phyloP scores from a whole-genome alignment of 2,329 filamentous ascomycete genomes.

The Endocalyx cinctus region DNA sequence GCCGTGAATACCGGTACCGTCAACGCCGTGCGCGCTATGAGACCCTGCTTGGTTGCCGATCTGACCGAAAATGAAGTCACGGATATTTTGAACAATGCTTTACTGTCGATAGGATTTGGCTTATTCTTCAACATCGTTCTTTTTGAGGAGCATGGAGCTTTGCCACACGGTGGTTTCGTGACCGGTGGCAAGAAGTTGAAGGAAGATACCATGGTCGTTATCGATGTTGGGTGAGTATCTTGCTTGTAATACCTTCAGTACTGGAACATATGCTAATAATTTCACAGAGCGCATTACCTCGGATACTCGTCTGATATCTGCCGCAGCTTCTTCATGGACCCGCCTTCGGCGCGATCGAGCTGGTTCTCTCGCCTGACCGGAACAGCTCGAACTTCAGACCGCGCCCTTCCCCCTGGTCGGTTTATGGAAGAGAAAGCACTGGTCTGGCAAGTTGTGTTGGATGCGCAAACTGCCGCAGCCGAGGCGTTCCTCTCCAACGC shows the following conservation, averaged over 20 bases:
- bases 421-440: slow-evolving; percentile 45
- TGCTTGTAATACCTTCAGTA: not conserved
- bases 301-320: slow-evolving; percentile 63
- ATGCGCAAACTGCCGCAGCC: slow-evolving; percentile 55
- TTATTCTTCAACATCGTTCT: slow-evolving; percentile 62
- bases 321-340: slow-evolving; percentile 53
- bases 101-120: slow-evolving; percentile 49
- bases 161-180: slow-evolving; percentile 50
- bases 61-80: slow-evolving; percentile 56
- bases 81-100: slow-evolving; percentile 48
- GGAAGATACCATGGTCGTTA: slow-evolving; percentile 53
- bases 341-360: slow-evolving; percentile 7
- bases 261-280: slow-evolving; percentile 9
- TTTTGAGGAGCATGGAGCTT: slow-evolving; percentile 51
- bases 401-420: not conserved
- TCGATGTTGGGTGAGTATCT: slow-evolving; percentile 48
- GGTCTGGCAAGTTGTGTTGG: slow-evolving; percentile 57
- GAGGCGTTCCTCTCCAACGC: slow-evolving; percentile 43
- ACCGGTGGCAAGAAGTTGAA: slow-evolving; percentile 47
- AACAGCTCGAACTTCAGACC: not conserved
- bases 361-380: not conserved
- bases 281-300: slow-evolving; percentile 46
- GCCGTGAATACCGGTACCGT: slow-evolving; percentile 63
- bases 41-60: slow-evolving; percentile 47
- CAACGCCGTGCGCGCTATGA: slow-evolving; percentile 54